Evolutionary conservation across 257 asterid species (phyloP).

Genomic region (Solanum chilense): DNA sequence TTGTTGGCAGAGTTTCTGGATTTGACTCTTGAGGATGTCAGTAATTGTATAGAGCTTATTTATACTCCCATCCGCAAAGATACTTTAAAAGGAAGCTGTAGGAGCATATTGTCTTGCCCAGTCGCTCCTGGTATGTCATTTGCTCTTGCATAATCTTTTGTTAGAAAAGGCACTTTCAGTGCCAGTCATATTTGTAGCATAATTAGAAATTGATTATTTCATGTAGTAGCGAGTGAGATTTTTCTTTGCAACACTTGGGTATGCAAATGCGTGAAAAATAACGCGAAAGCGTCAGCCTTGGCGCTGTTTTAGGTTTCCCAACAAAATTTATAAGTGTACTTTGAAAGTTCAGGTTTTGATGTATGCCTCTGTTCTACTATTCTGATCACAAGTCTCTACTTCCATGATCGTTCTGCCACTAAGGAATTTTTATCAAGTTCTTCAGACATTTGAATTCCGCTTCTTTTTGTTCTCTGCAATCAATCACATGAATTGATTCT

Average conservation of each 20-base stretch:
- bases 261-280: neutral
- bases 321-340: neutral
- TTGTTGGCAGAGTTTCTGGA: slow-evolving; percentile 56
- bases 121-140: slow-evolving; percentile 64
- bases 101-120: slow-evolving; percentile 45
- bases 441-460: neutral
- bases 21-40: slow-evolving; percentile 64
- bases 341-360: neutral
- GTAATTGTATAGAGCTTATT: slow-evolving; percentile 56
- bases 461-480: neutral
- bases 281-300: neutral
- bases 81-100: slow-evolving; percentile 61
- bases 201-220: neutral
- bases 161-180: neutral
- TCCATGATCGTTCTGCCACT: neutral
- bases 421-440: neutral
- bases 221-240: neutral
- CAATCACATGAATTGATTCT: neutral
- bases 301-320: neutral
- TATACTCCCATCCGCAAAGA: slow-evolving; percentile 81
- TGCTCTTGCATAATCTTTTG: neutral
- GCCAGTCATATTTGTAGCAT: neutral
- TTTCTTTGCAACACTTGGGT: neutral
- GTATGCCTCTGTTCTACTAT: neutral
- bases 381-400: neutral